A percentile compares a stretch with the other conserved stretches of the same genome.
phyloP scores from a whole-genome alignment of 192 early-diverging fungal species.

The Irineochytrium annulatum region DNA sequence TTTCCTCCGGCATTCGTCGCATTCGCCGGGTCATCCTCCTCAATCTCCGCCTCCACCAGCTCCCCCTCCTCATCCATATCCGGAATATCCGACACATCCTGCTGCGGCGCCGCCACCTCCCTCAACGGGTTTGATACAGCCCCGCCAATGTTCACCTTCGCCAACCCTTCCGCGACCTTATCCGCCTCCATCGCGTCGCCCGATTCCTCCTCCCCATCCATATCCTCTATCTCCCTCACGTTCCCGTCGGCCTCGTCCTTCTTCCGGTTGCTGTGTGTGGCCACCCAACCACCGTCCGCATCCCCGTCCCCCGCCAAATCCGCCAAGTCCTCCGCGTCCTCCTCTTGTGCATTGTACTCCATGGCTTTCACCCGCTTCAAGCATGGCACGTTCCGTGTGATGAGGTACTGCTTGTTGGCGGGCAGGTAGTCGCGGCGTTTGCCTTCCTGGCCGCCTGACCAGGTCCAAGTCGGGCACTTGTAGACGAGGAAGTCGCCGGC shows the following conservation, averaged over 20 bases:
- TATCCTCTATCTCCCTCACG: slow-evolving; percentile 57
- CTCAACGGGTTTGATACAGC: slow-evolving; percentile 65
- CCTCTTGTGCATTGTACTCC: slow-evolving; percentile 55
- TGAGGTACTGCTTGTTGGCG: slow-evolving; percentile 88
- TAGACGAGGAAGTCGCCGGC: slow-evolving; percentile 97
- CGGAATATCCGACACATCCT: slow-evolving; percentile 85
- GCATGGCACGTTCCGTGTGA: slow-evolving; percentile 94
- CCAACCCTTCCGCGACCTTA: slow-evolving; percentile 6
- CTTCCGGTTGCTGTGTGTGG: slow-evolving; percentile 62
- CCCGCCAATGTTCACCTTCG: slow-evolving; percentile 44
- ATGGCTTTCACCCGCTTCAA: slow-evolving; percentile 78
- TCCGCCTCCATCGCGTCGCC: neutral
- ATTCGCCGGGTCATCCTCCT: slow-evolving; percentile 77
- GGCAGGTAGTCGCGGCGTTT: slow-evolving; percentile 63
- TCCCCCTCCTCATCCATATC: slow-evolving; percentile 80
- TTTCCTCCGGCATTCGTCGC: slow-evolving; percentile 18
- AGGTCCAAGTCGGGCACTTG: slow-evolving; percentile 98
- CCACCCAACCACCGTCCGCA: slow-evolving; percentile 77
- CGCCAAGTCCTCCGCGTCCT: slow-evolving; percentile 35
- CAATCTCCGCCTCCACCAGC: slow-evolving; percentile 56
- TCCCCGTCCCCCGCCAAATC: slow-evolving; percentile 61
- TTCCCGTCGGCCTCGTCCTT: slow-evolving; percentile 13
- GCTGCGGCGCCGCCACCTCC: slow-evolving; percentile 41
- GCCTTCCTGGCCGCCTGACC: slow-evolving; percentile 63
- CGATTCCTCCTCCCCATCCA: slow-evolving; percentile 8